phyloP scores from a whole-genome alignment of 129 eudicot genomes.

The Flaveria linearis region DNA sequence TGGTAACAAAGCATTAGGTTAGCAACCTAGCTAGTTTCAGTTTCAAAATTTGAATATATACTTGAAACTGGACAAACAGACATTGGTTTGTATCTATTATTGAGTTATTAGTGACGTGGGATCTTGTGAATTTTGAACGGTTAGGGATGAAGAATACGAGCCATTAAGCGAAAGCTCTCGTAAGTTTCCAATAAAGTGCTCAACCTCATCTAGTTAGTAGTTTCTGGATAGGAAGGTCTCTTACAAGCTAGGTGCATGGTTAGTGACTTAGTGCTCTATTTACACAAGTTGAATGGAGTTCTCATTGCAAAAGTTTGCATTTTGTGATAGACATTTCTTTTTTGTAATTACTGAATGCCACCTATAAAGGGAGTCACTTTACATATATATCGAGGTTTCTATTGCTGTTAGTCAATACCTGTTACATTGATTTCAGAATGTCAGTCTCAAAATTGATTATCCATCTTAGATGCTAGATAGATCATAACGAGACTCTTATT shows the following conservation, averaged over 20 bases:
- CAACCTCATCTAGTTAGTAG: no score
- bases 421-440: not conserved
- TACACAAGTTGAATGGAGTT: not conserved
- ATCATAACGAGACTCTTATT: not conserved
- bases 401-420: not conserved
- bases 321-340: not conserved
- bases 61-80: no score
- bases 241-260: not conserved
- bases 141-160: no score
- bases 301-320: not conserved
- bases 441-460: constrained; percentile 1
- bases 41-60: no score
- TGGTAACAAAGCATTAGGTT: no score
- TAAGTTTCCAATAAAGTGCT: no score
- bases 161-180: no score
- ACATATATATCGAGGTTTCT: no score
- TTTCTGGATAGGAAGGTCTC: not conserved
- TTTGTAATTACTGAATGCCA: not conserved
- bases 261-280: not conserved
- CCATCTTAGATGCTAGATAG: not conserved
- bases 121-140: no score
- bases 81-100: no score
- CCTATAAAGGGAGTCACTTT: not conserved
- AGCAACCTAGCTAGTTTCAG: no score
- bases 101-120: no score